Evolutionary conservation across 805 yeast species (phyloP).

Genomic region (Debaryomyces hansenii): DNA sequence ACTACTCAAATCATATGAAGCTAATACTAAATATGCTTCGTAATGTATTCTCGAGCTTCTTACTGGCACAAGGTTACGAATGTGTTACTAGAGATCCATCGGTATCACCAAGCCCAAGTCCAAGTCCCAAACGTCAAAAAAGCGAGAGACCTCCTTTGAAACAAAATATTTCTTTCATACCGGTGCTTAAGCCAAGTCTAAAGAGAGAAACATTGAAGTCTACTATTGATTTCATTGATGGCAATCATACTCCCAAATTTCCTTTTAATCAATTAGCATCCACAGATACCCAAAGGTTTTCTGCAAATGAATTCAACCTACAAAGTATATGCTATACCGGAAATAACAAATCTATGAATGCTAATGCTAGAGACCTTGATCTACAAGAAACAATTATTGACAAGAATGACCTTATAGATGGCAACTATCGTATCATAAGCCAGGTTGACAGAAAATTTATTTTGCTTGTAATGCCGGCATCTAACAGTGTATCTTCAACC

Average conservation of each 20-base stretch:
- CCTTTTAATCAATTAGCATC: background rate
- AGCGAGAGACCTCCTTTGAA: background rate
- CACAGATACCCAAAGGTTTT: background rate
- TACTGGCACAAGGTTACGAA: background rate
- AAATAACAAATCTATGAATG: background rate
- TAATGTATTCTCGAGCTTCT: slow-evolving; percentile 20
- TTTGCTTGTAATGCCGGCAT: slow-evolving; percentile 31
- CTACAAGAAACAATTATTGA: background rate
- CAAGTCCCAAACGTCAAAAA: background rate
- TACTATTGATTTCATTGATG: too few relatives aligned
- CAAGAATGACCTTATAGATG: background rate
- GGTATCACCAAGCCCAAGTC: background rate
- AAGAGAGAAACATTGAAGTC: background rate
- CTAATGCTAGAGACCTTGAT: too few relatives aligned
- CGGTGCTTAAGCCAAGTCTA: background rate
- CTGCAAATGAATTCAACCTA: background rate
- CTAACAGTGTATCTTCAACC: background rate
- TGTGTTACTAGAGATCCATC: background rate
- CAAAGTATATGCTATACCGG: background rate
- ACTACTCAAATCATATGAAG: slow-evolving; percentile 17
- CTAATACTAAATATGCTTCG: slow-evolving; percentile 28
- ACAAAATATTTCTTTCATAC: background rate
- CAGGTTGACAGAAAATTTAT: slow-evolving; percentile 71
- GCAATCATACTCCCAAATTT: too few relatives aligned
- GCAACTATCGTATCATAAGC: slow-evolving; percentile 35